Base-by-base conservation (phyloP, 2,329 filamentous ascomycete species). In the Fusarium armeniacum region DNA sequence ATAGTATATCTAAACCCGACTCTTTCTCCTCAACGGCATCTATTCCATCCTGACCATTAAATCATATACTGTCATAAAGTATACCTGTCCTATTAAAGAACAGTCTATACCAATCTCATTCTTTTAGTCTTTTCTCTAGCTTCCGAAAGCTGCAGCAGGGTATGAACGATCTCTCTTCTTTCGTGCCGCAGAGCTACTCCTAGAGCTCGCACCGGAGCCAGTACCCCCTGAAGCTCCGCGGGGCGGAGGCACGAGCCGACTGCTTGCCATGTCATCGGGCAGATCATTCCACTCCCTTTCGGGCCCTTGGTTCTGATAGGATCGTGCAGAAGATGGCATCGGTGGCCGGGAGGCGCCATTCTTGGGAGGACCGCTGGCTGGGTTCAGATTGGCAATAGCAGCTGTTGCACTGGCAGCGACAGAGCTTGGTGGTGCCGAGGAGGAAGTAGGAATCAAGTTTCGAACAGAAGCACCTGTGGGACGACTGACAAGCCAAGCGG, bases 271-370 rank as follows among this genome's bases (percentile, higher is more conserved):
- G 53, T 90, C 88, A 12, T 83, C 81, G 0, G 89, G 89, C 12
- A 91, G 73, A 74, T 91, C 89, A 78, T 91, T 91, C 89, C 89
- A 91, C 74, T 90, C 89, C 32, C 79, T 87, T 22, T 86, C 84
- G 4, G 89, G 85, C 9, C 88, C 82, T 70, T 81, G 78, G 62
- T 87, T 89, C 76, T 90, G 88, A 76, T 84, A 90, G 1, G 87
- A 90, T 47, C 81, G 77, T 5, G 80, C 79, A 18, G 76, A 73
- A 8, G 56, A 40, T n/a, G 70, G 73, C 24, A 74, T 72, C 3
- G 74, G 74, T 51, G 71, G 73, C 40, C 57, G 69, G 35, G 66
- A 40, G 59, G 69, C 36, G 65, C 68, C 62, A 66, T 58, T 56
- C 70, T 54, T 62, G 36, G 73, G 65, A 43, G 75, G 70, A 10